Evolutionary conservation across 345 rosid genomes (phyloP).

Genomic region (Acer yangbiense): DNA sequence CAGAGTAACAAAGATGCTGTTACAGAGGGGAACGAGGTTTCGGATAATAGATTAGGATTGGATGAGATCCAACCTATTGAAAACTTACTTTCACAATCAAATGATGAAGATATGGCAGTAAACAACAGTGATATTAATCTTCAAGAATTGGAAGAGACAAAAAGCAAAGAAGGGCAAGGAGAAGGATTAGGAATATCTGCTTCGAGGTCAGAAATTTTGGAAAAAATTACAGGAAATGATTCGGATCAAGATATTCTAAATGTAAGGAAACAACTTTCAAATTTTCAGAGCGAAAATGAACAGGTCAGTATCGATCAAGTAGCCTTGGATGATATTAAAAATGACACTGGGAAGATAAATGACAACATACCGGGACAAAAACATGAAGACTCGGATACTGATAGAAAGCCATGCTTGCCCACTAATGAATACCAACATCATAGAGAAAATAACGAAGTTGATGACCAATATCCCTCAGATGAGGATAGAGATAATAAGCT

Average conservation of each 20-base stretch:
- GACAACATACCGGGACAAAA: not conserved
- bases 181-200: not conserved
- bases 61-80: constrained; percentile 17
- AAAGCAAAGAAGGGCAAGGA: constrained; percentile 10
- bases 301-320: not conserved
- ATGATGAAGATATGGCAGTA: constrained; percentile 13
- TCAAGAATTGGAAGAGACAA: constrained; percentile 9
- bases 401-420: not conserved
- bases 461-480: constrained; percentile 12
- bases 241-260: not conserved
- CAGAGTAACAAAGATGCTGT: not conserved
- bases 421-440: not conserved
- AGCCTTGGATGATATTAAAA: not conserved
- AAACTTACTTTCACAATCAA: constrained; percentile 18
- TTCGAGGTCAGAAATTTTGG: constrained; percentile 7
- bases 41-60: not conserved
- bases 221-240: not conserved
- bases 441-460: not conserved
- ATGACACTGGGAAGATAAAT: not conserved
- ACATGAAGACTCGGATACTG: constrained; percentile 11
- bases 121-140: not conserved
- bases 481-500: constrained; percentile 7
- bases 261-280: not conserved
- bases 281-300: not conserved
- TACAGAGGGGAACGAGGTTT: not conserved